Evolutionary conservation across 805 yeast genomes (phyloP).

Genomic region (Spathaspora boniae): DNA sequence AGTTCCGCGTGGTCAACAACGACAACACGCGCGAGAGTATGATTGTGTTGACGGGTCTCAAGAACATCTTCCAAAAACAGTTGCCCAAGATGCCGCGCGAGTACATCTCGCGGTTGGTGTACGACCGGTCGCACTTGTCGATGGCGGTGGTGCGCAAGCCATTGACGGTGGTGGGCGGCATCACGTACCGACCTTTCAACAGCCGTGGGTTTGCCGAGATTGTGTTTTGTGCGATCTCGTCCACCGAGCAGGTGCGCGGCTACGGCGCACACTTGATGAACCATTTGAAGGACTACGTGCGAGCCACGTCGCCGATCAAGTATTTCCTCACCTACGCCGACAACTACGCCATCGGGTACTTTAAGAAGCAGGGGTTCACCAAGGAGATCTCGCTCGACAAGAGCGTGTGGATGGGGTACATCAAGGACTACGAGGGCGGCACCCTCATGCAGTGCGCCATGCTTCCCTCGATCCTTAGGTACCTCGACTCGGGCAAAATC

Average conservation of each 20-base stretch:
- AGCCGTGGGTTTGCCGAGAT: conserved; percentile 92
- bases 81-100: conserved; percentile 98
- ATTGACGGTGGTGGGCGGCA: conserved; percentile 95
- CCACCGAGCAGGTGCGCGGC: conserved; percentile 97
- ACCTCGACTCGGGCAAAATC: conserved; percentile 84
- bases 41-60: conserved; percentile 90
- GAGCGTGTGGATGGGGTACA: conserved; percentile 95
- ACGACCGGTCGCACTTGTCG: conserved; percentile 89
- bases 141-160: conserved; percentile 96
- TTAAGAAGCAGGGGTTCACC: conserved; percentile 97
- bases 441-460: conserved; percentile 96
- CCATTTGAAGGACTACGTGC: conserved; percentile 92
- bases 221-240: conserved; percentile 96
- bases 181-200: conserved; percentile 92
- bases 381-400: conserved; percentile 87
- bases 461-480: conserved; percentile 78
- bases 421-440: conserved; percentile 98
- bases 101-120: conserved; percentile 90
- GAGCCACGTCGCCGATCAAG: conserved; percentile 79
- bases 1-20: conserved; percentile 94
- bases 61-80: conserved; percentile 95
- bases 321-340: conserved; percentile 95
- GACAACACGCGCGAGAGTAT: conserved; percentile 84
- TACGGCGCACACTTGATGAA: conserved; percentile 99
- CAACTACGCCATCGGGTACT: conserved; percentile 97